These are phyloP conservation scores for Microdochium bolleyi DNA, from an alignment of 2,329 filamentous ascomycete genomes.

Conservation along the genomic window DNA sequence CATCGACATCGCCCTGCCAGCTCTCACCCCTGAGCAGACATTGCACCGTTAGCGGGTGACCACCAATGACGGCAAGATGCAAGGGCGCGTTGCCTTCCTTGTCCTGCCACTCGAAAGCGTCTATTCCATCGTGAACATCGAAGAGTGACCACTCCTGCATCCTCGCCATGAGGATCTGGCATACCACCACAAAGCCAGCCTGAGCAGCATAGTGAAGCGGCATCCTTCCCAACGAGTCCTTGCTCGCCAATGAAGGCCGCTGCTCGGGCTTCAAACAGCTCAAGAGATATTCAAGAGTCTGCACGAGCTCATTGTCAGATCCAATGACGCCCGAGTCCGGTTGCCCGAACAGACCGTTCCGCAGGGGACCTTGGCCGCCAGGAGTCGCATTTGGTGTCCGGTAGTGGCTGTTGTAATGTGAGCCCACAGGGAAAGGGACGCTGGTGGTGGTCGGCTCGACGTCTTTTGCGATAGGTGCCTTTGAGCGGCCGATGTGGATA, in stretches of 20 bases:
- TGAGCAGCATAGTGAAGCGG: constrained; percentile 92
- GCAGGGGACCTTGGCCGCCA: constrained; percentile 23
- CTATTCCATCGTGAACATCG: constrained; percentile 76
- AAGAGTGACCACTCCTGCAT: constrained; percentile 90
- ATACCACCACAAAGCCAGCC: constrained; percentile 88
- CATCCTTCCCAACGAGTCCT: constrained; percentile 73
- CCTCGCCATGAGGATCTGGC: constrained; percentile 75
- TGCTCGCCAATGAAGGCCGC: constrained; percentile 55
- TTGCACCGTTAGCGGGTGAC: constrained; percentile 79
- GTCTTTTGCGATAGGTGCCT: constrained; percentile 37
- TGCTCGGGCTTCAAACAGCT: constrained; percentile 63
- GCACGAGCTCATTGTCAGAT: constrained; percentile 68
- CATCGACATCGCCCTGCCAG: constrained; percentile 57
- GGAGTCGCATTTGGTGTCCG: constrained; percentile 73
- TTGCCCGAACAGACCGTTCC: constrained; percentile 41
- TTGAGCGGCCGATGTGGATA: constrained; percentile 81
- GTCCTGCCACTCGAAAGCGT: constrained; percentile 85
- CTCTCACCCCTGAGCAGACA: constrained; percentile 74
- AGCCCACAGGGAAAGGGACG: constrained; percentile 37
- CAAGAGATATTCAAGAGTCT: constrained; percentile 55
- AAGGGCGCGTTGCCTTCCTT: constrained; percentile 84
- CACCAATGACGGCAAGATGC: constrained; percentile 86
- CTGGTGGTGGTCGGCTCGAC: constrained; percentile 35
- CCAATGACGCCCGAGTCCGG: constrained; percentile 50
- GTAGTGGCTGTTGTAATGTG: constrained; percentile 59